Evolutionary conservation across 495 filamentous ascomycete species (phyloP), one percentile per base, ranked within the genome.

Genomic region (Lasiosphaeriaceae sp.): DNA sequence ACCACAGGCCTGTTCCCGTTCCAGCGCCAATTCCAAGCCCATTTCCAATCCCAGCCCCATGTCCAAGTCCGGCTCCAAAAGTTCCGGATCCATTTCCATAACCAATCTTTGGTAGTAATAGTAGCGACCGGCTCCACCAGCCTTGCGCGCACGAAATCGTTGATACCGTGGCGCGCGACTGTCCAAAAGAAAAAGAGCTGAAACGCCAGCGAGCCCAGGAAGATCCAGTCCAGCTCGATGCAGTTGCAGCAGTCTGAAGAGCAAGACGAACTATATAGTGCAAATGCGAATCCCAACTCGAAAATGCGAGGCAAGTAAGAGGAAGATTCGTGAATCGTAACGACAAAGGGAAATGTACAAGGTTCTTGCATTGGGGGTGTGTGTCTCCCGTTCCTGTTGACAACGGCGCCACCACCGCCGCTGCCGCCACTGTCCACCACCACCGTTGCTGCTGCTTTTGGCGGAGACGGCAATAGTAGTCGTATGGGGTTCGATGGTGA

Each of bases 341-440:
- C 46, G 51, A 69, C 61, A 66, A 69, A 66, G 59, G 64, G 62
- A 50, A 69, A 31, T 56, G 58, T 68, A 66, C 63, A 62, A 20
- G 50, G 57, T 63, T 60, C 63, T 64, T 66, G 63, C 65, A 62
- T 55, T 63, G 24, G 50, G 19, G 31, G 39, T 8, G 55, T 46
- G 23, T 52, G 9, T 43, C 39, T 43, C 39, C 12, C 29, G 41
- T 47, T 44, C 16, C 3, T 7, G 9, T 1, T 41, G 39, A 21
- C 17, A 54, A 34, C 31, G 26, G 43, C 20, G 5, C 31, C 48
- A 23, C 23, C 26, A 46, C 34, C 48, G 31, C 31, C 26, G 41
- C 34, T 47, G 35, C 53, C 47, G 43, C 50, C 52, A 19, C 54
- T 49, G 39, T 29, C 54, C 44, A 53, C 54, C 58, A 49, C 58